Evolutionary conservation across 202 grass and related monocot species (phyloP), one percentile per base, ranked within the genome.

Genomic region (Tripidium arundinaceum): DNA sequence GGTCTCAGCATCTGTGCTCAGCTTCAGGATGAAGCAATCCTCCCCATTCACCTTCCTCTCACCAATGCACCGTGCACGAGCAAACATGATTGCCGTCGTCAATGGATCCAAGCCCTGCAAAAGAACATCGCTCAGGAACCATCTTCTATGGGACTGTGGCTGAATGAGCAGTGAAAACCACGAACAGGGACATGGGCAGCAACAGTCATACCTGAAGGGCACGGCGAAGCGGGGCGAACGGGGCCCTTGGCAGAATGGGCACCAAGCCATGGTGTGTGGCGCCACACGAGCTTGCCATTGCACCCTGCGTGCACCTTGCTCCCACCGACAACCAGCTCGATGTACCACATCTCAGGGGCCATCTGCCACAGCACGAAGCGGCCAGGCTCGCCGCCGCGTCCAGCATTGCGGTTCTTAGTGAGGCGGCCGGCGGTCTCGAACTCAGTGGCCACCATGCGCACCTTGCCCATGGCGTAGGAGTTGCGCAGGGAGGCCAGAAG

Each of bases 331-430:
- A 75, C 90, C 50, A 92, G 65, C 25, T 95, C 90, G 21, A 95
- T 77, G 38, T 88, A 92, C 93, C 93, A 95, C 76, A 84, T 83
- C 25, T 88, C 76, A 29, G 93, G 89, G 24, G 83, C 90, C 81
- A 92, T 95, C 83, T 95, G 89, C 93, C 93, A 92, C 0, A 95
- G 87, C 62, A 95, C 90, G 27, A 88, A 95, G 68, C 89, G 74
- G 1, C 93, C 93, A 0, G 85, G 70, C 83, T 92, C 87, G 1
- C 83, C 85, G 3, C 71, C 64, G 8, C 60, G 85, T 19, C 61
- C 62, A 4, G 86, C 83, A 57, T 63, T 72, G 8, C 88, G 87
- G 31, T 83, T 89, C 89, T 92, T 95, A 25, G 87, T 70, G 3
- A 86, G 36, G 70, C 83, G 83, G 13, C 81, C 86, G 11, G 80